Base-by-base conservation (phyloP, 2,329 filamentous ascomycete species). In the Pleomassaria siparia region DNA sequence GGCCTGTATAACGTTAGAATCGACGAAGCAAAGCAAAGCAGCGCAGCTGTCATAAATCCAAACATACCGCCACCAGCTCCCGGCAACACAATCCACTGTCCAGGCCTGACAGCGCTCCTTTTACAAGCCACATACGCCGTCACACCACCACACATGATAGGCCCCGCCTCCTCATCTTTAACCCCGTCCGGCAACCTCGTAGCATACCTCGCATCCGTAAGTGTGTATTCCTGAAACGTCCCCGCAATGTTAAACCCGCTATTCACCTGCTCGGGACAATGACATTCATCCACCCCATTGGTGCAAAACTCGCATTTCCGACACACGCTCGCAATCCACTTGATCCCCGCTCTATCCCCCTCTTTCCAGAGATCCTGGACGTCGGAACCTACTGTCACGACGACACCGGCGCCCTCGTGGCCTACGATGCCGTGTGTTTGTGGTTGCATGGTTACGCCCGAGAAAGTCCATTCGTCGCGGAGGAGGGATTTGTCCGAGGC, bases 321-420 rank as follows among this genome's bases (percentile, higher is more conserved):
- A 73, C 91, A 96, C 30, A 87, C 85, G 55, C 88, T 87, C 71
- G 95, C 92, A 66, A 95, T 79, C 90, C 90, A 96, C 79, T 76
- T 73, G 47, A 73, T 64, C 5, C 80, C 80, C 2, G 73, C 80
- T 20, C 80, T 69, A 51, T 83, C 77, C 4, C 80, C 80, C 1
- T 56, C 24, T 39, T 90, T 76, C 62, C 63, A 65, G 51, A 94
- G 74, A 60, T 92, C 87, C 11, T 80, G 75, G 53, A 94, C 89
- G 33, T 92, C 80, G 21, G 85, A 77, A 60, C 91, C 91, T 78
- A 80, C 81, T 44, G 86, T 83, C 18, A 96, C 90, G 32, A 95
- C 87, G 42, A 89, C 74, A 64, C 91, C 90, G 21, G 89, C 89
- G 60, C 91, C 83, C 67, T 84, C 81, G 63, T 84, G 80, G 32